Evolutionary conservation across 1,284 basidiomycete genomes (phyloP).

Genomic region (Ustilago nuda): DNA sequence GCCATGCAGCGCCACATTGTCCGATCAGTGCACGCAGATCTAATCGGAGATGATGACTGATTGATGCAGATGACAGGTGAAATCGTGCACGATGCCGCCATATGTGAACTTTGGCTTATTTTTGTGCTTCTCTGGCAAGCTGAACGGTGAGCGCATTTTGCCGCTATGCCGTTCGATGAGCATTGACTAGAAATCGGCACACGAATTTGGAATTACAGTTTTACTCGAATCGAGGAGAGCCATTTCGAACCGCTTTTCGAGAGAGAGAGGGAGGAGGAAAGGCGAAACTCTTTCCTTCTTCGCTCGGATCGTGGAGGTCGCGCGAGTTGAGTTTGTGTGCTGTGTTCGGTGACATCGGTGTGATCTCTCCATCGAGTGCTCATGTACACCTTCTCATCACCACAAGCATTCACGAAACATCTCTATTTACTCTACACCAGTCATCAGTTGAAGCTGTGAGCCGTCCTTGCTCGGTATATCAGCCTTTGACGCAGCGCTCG

Average conservation of each 20-base stretch:
- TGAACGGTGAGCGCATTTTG: not conserved
- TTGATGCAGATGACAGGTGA: not conserved
- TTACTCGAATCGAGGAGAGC: conserved; percentile 5
- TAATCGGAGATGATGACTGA: not conserved
- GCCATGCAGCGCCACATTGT: not conserved
- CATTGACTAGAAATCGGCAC: conserved; percentile 7
- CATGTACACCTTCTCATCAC: not conserved
- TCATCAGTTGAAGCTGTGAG: conserved; percentile 27
- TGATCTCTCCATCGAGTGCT: not conserved
- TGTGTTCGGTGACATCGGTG: not conserved
- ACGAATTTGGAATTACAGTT: conserved; percentile 11
- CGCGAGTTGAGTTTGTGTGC: not conserved
- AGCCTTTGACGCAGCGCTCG: conserved; percentile 26
- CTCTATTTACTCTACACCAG: not conserved
- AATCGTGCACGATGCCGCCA: conserved; percentile 1
- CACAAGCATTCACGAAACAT: not conserved
- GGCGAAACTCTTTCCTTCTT: conserved; percentile 5
- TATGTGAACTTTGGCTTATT: conserved; percentile 4
- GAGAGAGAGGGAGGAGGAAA: not conserved
- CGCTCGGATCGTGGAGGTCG: conserved; percentile 13
- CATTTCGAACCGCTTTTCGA: not conserved
- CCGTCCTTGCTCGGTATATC: conserved; percentile 29
- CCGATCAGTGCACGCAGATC: not conserved
- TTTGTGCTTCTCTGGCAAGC: not conserved
- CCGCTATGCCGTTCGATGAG: conserved; percentile 1